Evolutionary conservation across 768 basidiomycete genomes (phyloP).

Genomic region (Leccinum disarticulatum): DNA sequence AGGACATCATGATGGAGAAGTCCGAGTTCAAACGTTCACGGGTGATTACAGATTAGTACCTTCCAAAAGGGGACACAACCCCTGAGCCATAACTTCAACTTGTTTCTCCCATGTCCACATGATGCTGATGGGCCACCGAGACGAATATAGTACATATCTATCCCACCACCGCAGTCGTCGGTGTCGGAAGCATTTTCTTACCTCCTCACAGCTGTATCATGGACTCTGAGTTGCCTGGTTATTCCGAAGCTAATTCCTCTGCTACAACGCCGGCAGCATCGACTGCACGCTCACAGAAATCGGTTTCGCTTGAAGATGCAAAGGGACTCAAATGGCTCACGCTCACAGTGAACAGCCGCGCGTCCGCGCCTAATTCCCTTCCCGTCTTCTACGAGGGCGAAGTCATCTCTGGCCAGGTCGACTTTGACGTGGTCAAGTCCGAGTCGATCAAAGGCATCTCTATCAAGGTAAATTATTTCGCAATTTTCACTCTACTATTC

Average conservation of each 20-base stretch:
- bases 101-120: no score
- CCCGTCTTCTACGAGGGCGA: constrained; percentile 52
- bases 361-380: constrained; percentile 35
- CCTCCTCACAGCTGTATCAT: background rate
- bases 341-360: constrained; percentile 45
- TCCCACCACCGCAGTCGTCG: no score
- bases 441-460: constrained; percentile 50
- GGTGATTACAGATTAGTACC: no score
- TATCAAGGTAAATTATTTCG: constrained; percentile 39
- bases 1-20: no score
- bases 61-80: no score
- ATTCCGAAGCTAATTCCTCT: constrained; percentile 11
- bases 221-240: constrained; percentile 18
- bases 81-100: no score
- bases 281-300: constrained; percentile 33
- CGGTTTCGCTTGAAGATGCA: constrained; percentile 42
- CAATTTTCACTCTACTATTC: background rate
- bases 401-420: constrained; percentile 48
- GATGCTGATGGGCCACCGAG: no score
- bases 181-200: background rate
- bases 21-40: background rate
- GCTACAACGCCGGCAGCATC: background rate
- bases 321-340: constrained; percentile 47
- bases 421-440: constrained; percentile 49
- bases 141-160: no score